Conservation (phyloP, 2,329 filamentous ascomycete species). For the Exserohilum turcica region DNA sequence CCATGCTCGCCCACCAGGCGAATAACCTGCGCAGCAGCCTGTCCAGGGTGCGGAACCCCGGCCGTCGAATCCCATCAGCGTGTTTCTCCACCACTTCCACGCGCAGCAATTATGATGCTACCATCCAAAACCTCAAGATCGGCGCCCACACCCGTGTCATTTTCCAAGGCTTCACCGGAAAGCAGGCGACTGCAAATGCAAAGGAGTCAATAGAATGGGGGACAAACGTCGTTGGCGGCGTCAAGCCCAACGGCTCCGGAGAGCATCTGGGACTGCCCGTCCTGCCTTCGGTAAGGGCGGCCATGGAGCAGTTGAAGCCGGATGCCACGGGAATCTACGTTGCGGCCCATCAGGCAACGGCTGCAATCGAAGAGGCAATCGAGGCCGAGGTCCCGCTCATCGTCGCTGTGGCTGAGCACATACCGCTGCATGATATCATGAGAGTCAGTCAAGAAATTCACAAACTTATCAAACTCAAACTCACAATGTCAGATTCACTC, state of each 20-base stretch:
- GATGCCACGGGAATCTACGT: slow-evolving; percentile 82
- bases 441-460: slow-evolving; percentile 56
- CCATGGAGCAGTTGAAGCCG: slow-evolving; percentile 71
- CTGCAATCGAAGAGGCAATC: slow-evolving; percentile 79
- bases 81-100: slow-evolving; percentile 38
- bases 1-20: slow-evolving; percentile 24
- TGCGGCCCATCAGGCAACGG: slow-evolving; percentile 72
- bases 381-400: slow-evolving; percentile 78
- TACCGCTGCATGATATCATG: slow-evolving; percentile 78
- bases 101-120: slow-evolving; percentile 61
- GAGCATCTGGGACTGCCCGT: slow-evolving; percentile 76
- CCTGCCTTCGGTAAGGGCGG: slow-evolving; percentile 69
- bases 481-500: slow-evolving; percentile 64
- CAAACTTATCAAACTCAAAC: not conserved
- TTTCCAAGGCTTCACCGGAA: slow-evolving; percentile 74
- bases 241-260: slow-evolving; percentile 71
- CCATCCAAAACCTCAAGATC: slow-evolving; percentile 69
- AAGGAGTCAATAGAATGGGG: slow-evolving; percentile 77
- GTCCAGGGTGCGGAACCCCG: not conserved
- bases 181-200: slow-evolving; percentile 74
- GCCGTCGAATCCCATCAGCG: slow-evolving; percentile 14
- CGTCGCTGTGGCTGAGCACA: slow-evolving; percentile 79
- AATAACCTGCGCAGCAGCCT: slow-evolving; percentile 15
- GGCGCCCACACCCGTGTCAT: slow-evolving; percentile 69
- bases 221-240: slow-evolving; percentile 79